Evolutionary conservation across 1,139 yeast genomes (phyloP), one percentile per base, ranked within the genome.

Genomic region (Geotrichum reessii): DNA sequence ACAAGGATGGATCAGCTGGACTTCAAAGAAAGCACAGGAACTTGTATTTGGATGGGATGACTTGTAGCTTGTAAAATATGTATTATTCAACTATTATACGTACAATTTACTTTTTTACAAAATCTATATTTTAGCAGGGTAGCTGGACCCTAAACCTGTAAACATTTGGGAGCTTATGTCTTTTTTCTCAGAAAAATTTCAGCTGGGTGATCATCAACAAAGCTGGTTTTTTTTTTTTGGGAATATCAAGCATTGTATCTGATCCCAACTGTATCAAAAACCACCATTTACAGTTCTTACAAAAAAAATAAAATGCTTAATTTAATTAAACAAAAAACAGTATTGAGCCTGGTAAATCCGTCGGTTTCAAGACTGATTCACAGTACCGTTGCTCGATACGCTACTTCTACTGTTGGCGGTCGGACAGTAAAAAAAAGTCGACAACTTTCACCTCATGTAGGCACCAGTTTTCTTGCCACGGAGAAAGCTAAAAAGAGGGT

Each of bases 1-100:
- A 37, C 64, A 64, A 31, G 66, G 72, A 19, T 73, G 76, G 76
- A 60, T 70, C 47, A 66, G 70, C 46, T 71, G 75, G 74, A 67
- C 73, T 5, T 62, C 71, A 12, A 69, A 69, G 58, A 65, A 68
- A 50, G 75, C 76, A 3, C 73, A 71, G 42, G 76, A 74, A 61
- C 59, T 73, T 27, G 70, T 81, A 42, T 81, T 81, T 68, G 85
- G 85, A 2, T 81, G 84, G 83, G 83, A 81, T 61, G 82, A 81
- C 62, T 65, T 80, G 58, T 79, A 68, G 50, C 9, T 42, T 27
- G 24, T 37, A 37, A 17, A 7, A 37, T 37, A 4, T 37, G 9
- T 37, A 37, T 14, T 37, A 3, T 37, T n/a, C 17, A 37, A n/a
- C 19, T 37, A 4, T 25, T 25, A 25, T 25, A 37, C 44, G 19